phyloP scores from a whole-genome alignment of 768 basidiomycete species.

The Dentipellis sp. region DNA sequence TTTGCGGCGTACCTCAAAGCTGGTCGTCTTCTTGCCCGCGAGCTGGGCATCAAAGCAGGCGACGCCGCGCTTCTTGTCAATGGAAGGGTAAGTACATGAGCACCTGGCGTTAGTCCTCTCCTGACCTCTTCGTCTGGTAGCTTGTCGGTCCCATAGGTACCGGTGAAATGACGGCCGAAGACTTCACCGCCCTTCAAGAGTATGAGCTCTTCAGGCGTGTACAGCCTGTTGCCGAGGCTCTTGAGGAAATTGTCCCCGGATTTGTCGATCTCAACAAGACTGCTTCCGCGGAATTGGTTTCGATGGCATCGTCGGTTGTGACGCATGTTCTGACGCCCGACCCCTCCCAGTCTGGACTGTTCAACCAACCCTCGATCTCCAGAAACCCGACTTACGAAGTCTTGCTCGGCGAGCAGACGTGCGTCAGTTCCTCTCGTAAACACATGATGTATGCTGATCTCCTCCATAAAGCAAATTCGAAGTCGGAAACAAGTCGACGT shows the following conservation, averaged over 20 bases:
- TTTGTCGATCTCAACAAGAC: conserved; percentile 27
- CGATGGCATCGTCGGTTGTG: conserved; percentile 63
- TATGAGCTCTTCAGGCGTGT: conserved; percentile 73
- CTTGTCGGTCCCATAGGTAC: conserved; percentile 63
- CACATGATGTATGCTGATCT: conserved; percentile 4
- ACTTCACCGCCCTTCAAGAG: conserved; percentile 59
- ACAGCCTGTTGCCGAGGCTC: conserved; percentile 55
- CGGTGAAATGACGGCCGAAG: conserved; percentile 55
- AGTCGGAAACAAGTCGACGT: conserved; percentile 57
- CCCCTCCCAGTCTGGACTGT: conserved; percentile 61
- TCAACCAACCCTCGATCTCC: conserved; percentile 53
- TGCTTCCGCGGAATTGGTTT: conserved; percentile 48
- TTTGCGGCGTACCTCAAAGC: conserved; percentile 36
- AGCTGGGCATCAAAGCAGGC: conserved; percentile 51
- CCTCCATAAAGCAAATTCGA: conserved; percentile 49
- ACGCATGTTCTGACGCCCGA: conserved; percentile 65
- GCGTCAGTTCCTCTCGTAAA: conserved; percentile 18
- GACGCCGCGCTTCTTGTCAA: conserved; percentile 65
- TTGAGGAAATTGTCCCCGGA: conserved; percentile 34
- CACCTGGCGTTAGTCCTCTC: not conserved
- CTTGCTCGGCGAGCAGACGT: conserved; percentile 61
- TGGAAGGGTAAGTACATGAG: conserved; percentile 49
- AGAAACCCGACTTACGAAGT: conserved; percentile 52
- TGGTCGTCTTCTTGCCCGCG: conserved; percentile 40
- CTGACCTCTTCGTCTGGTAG: conserved; percentile 27